These are phyloP conservation scores for Komagataella ulmi DNA, from an alignment of 805 yeast genomes.

Conservation along the genomic window DNA sequence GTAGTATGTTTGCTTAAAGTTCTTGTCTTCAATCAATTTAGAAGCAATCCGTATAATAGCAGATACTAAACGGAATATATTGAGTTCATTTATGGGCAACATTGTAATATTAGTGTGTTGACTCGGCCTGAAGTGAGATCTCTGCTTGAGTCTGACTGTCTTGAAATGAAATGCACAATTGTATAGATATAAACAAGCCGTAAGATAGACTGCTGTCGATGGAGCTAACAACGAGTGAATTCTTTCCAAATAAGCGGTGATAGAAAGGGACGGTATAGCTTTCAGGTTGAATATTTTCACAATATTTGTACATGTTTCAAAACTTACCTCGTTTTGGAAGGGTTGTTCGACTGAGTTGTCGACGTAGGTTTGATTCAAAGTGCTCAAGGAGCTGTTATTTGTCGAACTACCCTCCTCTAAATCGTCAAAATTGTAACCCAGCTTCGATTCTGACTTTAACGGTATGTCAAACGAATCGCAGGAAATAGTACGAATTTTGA, in stretches of 20 bases:
- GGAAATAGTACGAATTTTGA: neutral
- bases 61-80: constrained; percentile 25
- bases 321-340: neutral
- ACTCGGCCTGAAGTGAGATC: neutral
- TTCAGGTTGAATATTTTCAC: constrained; percentile 17
- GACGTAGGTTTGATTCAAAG: neutral
- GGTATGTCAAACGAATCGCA: neutral
- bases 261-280: constrained; percentile 15
- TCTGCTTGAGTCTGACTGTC: constrained; percentile 3
- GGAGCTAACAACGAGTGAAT: constrained; percentile 15
- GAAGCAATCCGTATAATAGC: constrained; percentile 25
- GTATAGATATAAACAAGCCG: constrained; percentile 18
- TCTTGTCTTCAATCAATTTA: constrained; percentile 29
- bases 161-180: constrained; percentile 15
- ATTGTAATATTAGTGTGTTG: constrained; percentile 6
- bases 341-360: neutral
- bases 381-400: neutral
- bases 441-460: neutral
- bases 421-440: neutral
- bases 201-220: constrained; percentile 17
- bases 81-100: constrained; percentile 20
- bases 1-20: constrained; percentile 26
- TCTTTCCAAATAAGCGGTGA: constrained; percentile 16
- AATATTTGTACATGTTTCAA: constrained; percentile 1
- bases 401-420: neutral